Percentiles rank a stretch among this genome's conserved stretches.
phyloP scores from a whole-genome alignment of 2,329 filamentous ascomycete genomes.

The Alternaria brassicae region DNA sequence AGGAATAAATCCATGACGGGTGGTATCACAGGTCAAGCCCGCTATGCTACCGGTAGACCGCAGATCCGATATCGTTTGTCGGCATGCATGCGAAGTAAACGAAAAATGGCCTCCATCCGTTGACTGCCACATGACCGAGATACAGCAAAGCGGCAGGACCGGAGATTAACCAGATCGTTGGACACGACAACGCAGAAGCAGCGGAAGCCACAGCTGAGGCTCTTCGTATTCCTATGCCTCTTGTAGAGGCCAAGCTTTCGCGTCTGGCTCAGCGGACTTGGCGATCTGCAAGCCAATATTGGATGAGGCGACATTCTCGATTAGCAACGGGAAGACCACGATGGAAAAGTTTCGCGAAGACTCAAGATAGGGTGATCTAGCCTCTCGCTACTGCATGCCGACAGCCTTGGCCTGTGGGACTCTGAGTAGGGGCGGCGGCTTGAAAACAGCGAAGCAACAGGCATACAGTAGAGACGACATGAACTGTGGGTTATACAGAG shows the following conservation, averaged over 20 bases:
- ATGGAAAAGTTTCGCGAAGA: not conserved
- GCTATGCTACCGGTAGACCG: not conserved
- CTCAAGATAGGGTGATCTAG: not conserved
- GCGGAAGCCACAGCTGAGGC: not conserved
- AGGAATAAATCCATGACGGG: too few relatives aligned
- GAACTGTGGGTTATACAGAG: not conserved
- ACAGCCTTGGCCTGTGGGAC: not conserved
- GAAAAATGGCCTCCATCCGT: not conserved
- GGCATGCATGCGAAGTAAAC: not conserved
- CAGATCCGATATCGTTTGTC: not conserved
- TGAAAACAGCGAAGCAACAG: not conserved
- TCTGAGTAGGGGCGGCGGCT: not conserved
- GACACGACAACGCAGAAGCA: not conserved
- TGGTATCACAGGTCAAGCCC: not conserved
- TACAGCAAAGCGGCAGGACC: not conserved
- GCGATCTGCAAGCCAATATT: slow-evolving; percentile 17
- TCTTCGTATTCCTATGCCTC: slow-evolving; percentile 8
- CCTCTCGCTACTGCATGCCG: not conserved
- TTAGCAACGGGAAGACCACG: not conserved
- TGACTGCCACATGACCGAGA: not conserved
- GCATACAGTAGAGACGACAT: not conserved
- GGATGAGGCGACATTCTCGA: not conserved
- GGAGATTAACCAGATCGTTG: slow-evolving; percentile 2
- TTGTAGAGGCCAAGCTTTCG: slow-evolving; percentile 6
- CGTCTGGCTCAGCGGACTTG: slow-evolving; percentile 4